A percentile compares a stretch with the other conserved stretches of the same genome.
Evolutionary conservation across 1,139 yeast species (phyloP).

Genomic region (Kurtzmaniella natalensis): DNA sequence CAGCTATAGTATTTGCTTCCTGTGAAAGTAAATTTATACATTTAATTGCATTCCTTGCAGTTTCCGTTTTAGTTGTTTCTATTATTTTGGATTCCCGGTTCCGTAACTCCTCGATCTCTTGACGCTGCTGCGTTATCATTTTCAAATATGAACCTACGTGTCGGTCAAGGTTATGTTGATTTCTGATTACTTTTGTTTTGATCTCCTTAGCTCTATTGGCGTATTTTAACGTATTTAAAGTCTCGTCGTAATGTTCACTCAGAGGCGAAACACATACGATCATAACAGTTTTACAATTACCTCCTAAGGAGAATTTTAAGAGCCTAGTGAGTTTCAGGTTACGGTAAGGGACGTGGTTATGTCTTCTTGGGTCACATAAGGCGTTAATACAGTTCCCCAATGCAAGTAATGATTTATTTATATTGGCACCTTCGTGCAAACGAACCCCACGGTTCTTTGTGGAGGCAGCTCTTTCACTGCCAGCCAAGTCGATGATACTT

Average conservation of each 20-base stretch:
- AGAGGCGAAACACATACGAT: slow-evolving; percentile 91
- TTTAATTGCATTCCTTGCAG: slow-evolving; percentile 26
- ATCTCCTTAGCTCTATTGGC: slow-evolving; percentile 91
- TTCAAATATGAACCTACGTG: slow-evolving; percentile 86
- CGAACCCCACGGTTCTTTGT: slow-evolving; percentile 80
- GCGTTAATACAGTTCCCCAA: slow-evolving; percentile 94
- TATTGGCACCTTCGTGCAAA: slow-evolving; percentile 86
- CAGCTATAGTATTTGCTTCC: slow-evolving; percentile 33
- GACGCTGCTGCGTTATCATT: slow-evolving; percentile 79
- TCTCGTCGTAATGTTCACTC: slow-evolving; percentile 83
- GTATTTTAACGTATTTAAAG: slow-evolving; percentile 82
- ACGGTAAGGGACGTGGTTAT: slow-evolving; percentile 81
- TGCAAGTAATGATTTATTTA: slow-evolving; percentile 81
- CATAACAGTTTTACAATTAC: slow-evolving; percentile 93
- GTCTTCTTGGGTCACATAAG: slow-evolving; percentile 64
- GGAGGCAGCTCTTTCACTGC: slow-evolving; percentile 91
- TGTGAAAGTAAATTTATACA: slow-evolving; percentile 37
- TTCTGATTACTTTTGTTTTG: slow-evolving; percentile 73
- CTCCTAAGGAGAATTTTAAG: slow-evolving; percentile 86
- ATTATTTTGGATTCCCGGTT: slow-evolving; percentile 46
- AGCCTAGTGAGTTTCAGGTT: slow-evolving; percentile 85
- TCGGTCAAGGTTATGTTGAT: slow-evolving; percentile 71
- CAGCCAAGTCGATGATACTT: slow-evolving; percentile 87
- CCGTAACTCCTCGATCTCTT: slow-evolving; percentile 69
- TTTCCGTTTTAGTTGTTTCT: slow-evolving; percentile 28